phyloP scores from a whole-genome alignment of 2,329 filamentous ascomycete species.

The Lasiodiplodia theobromae region DNA sequence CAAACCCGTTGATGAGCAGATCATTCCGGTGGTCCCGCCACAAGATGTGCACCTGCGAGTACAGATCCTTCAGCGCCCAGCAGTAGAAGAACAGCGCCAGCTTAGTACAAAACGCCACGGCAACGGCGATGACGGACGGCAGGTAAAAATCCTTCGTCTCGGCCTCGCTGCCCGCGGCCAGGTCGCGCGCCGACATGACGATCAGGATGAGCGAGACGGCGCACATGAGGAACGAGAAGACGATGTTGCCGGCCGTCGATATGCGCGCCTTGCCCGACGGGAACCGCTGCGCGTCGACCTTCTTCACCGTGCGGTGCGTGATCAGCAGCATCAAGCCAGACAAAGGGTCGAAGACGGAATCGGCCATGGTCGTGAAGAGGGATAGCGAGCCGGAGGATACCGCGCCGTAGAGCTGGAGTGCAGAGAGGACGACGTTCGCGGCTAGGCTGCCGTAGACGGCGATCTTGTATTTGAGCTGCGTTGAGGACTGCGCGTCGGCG shows the following conservation, averaged over 20 bases:
- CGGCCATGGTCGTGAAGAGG: conserved; percentile 96
- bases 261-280: conserved; percentile 92
- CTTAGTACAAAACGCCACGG: conserved; percentile 84
- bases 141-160: conserved; percentile 73
- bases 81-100: conserved; percentile 87
- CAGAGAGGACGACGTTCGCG: conserved; percentile 80
- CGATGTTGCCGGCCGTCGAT: conserved; percentile 94
- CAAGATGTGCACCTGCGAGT: conserved; percentile 88
- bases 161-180: conserved; percentile 60
- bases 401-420: conserved; percentile 90
- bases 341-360: conserved; percentile 90
- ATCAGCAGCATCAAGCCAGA: conserved; percentile 88
- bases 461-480: conserved; percentile 77
- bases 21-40: conserved; percentile 99
- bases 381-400: conserved; percentile 88
- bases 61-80: conserved; percentile 87
- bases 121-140: conserved; percentile 84
- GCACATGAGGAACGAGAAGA: conserved; percentile 96
- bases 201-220: conserved; percentile 91
- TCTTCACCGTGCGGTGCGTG: conserved; percentile 84
- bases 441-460: conserved; percentile 72
- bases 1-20: conserved; percentile 93
- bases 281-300: conserved; percentile 84
- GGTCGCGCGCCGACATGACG: conserved; percentile 79
- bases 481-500: conserved; percentile 78